Evolutionary conservation across 176 grass and related monocot genomes (phyloP).

Genomic region (Elymus sibiricus): DNA sequence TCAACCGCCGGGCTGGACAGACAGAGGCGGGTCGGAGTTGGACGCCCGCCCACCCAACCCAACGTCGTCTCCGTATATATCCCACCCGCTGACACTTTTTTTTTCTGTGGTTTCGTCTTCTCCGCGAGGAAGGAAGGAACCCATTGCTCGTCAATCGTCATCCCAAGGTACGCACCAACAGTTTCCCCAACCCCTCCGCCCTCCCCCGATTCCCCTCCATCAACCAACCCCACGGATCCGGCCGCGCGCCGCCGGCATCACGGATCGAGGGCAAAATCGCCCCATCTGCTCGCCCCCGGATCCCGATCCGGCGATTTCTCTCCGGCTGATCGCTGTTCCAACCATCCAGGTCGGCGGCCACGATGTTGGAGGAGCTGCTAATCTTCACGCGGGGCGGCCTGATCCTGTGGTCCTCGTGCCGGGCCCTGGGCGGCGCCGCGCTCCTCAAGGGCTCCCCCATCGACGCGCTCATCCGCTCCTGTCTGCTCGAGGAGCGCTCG

Average conservation of each 20-base stretch:
- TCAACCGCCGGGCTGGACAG: background rate
- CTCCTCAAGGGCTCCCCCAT: slow-evolving; percentile 84
- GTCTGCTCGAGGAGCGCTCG: slow-evolving; percentile 91
- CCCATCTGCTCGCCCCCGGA: background rate
- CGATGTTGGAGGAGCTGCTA: slow-evolving; percentile 95
- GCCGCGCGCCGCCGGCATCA: too few species aligned
- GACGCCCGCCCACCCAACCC: background rate
- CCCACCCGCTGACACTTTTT: background rate
- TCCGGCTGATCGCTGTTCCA: background rate
- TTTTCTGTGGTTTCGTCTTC: too few species aligned
- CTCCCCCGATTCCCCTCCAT: too few species aligned
- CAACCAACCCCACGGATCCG: too few species aligned
- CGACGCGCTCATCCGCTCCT: slow-evolving; percentile 89
- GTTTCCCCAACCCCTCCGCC: background rate
- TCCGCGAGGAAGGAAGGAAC: background rate
- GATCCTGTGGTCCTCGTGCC: slow-evolving; percentile 92
- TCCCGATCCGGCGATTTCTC: background rate
- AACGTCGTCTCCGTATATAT: background rate
- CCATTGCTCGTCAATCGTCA: background rate
- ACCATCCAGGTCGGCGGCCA: background rate
- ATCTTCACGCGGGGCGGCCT: slow-evolving; percentile 93
- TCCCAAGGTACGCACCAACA: background rate
- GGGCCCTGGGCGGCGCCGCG: slow-evolving; percentile 42
- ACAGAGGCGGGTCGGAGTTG: background rate
- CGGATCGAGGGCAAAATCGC: background rate